A percentile compares a stretch with the other conserved stretches of the same genome.
phyloP scores from a whole-genome alignment of 352 stramenopile genomes.

The Phytophthora ohioensis region DNA sequence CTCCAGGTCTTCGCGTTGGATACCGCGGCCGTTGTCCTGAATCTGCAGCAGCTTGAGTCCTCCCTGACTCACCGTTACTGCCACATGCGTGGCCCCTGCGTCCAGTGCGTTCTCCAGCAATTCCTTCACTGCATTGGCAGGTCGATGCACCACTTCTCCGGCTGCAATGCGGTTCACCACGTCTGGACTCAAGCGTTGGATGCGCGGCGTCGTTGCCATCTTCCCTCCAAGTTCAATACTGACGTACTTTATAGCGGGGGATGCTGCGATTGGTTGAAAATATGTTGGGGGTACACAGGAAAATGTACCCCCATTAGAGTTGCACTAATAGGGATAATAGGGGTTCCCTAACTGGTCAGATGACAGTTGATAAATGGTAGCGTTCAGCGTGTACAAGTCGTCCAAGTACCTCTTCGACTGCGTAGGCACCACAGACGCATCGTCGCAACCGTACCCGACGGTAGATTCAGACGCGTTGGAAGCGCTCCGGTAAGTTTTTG shows the following conservation, averaged over 20 bases:
- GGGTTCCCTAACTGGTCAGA: background rate
- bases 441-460: slow-evolving; percentile 31
- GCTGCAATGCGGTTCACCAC: slow-evolving; percentile 96
- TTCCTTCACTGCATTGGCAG: slow-evolving; percentile 96
- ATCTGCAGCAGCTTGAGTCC: slow-evolving; percentile 96
- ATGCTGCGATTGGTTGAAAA: slow-evolving; percentile 44
- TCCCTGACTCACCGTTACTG: slow-evolving; percentile 81
- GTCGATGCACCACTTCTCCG: slow-evolving; percentile 96
- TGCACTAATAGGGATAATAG: too few relatives aligned
- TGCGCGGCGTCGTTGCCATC: slow-evolving; percentile 46
- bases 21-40: slow-evolving; percentile 95
- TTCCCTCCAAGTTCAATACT: slow-evolving; percentile 18
- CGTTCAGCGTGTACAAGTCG: slow-evolving; percentile 73
- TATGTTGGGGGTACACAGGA: background rate
- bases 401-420: slow-evolving; percentile 78
- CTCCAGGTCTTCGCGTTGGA: slow-evolving; percentile 91
- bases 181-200: slow-evolving; percentile 88
- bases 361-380: slow-evolving; percentile 35
- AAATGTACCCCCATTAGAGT: slow-evolving; percentile 1
- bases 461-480: slow-evolving; percentile 51
- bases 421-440: slow-evolving; percentile 24
- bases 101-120: slow-evolving; percentile 99
- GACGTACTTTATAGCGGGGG: slow-evolving; percentile 62
- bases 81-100: slow-evolving; percentile 90
- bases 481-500: slow-evolving; percentile 52